phyloP scores from a whole-genome alignment of 768 basidiomycete species.

The Lentinus brumalis region DNA sequence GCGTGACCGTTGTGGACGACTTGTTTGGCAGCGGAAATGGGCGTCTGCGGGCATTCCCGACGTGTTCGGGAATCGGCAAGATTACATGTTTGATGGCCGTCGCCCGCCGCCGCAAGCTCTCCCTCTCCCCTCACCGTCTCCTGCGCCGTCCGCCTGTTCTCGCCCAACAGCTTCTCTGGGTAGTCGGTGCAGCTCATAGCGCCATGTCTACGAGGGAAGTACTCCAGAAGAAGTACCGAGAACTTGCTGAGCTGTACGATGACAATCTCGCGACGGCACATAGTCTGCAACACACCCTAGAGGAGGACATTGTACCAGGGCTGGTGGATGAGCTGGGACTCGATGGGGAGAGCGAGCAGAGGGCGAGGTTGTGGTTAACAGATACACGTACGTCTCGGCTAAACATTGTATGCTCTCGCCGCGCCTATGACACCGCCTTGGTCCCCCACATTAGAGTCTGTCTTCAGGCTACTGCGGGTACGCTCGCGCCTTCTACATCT shows the following conservation, averaged over 20 bases:
- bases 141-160: neutral
- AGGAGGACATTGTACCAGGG: conserved; percentile 60
- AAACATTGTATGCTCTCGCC: neutral
- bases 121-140: too few relatives aligned
- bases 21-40: neutral
- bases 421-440: neutral
- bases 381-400: conserved; percentile 51
- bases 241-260: conserved; percentile 52
- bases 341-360: conserved; percentile 45
- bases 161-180: neutral
- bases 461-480: conserved; percentile 55
- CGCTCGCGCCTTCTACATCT: conserved; percentile 23
- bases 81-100: too few relatives aligned
- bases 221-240: conserved; percentile 39
- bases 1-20: neutral
- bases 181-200: neutral
- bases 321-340: conserved; percentile 60
- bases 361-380: conserved; percentile 62
- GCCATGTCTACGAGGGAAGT: conserved; percentile 12
- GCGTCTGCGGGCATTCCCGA: neutral
- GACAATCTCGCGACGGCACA: conserved; percentile 48
- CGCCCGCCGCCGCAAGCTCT: too few relatives aligned
- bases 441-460: conserved; percentile 25
- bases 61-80: too few relatives aligned
- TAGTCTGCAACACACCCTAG: conserved; percentile 52